These are phyloP conservation scores for Pseudogymnoascus sp. DNA, from an alignment of 2,329 filamentous ascomycete species.

Conservation along the genomic window DNA sequence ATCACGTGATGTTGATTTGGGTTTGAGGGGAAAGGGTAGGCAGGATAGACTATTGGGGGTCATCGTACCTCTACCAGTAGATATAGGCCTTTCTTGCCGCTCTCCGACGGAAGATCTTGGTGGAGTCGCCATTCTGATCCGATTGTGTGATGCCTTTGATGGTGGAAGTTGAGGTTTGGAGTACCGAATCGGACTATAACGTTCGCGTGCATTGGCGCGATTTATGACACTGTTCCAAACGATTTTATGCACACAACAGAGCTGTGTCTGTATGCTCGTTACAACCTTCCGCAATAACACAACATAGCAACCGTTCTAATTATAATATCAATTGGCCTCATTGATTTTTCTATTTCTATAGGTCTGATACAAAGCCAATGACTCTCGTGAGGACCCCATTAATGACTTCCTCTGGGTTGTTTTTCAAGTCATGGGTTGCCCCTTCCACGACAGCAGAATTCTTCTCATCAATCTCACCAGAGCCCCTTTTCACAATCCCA, in stretches of 20 bases:
- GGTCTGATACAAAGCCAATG: background rate
- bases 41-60: background rate
- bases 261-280: background rate
- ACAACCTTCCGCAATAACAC: background rate
- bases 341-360: background rate
- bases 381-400: background rate
- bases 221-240: background rate
- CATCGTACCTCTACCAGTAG: conserved; percentile 4
- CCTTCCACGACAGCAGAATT: conserved; percentile 40
- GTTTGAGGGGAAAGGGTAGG: background rate
- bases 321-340: background rate
- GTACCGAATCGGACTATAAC: background rate
- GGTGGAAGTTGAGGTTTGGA: background rate
- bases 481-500: conserved; percentile 31
- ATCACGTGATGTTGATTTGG: background rate
- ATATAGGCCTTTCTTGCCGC: background rate
- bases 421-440: conserved; percentile 42
- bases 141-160: background rate
- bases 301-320: background rate
- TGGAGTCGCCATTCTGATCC: background rate
- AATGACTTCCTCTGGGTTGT: background rate
- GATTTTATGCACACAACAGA: background rate
- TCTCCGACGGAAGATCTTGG: background rate
- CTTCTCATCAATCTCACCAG: conserved; percentile 38
- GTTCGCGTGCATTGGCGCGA: conserved; percentile 4